phyloP scores from a whole-genome alignment of 441 rosid genomes.

The Arabidopsis hybrid region DNA sequence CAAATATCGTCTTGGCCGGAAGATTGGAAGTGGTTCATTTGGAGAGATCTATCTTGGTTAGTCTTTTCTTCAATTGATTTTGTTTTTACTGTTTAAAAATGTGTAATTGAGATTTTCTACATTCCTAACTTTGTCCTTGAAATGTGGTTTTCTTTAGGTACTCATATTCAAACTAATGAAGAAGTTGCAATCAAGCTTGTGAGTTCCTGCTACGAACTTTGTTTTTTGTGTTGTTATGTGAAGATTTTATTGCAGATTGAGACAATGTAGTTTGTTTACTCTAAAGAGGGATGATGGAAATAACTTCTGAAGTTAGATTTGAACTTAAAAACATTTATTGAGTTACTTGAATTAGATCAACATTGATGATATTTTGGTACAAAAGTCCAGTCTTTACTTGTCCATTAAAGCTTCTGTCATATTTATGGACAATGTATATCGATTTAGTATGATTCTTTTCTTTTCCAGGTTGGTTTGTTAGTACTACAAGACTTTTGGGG shows the following conservation, averaged over 20 bases:
- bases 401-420: neutral
- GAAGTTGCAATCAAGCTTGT: constrained; percentile 61
- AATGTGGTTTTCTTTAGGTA: constrained; percentile 42
- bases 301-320: neutral
- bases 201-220: constrained; percentile 36
- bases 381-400: neutral
- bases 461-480: neutral
- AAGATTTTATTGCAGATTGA: constrained; percentile 20
- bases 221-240: neutral
- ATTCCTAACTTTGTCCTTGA: neutral
- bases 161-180: constrained; percentile 53
- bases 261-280: constrained; percentile 26
- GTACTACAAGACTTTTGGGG: neutral
- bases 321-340: neutral
- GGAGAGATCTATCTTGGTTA: constrained; percentile 98
- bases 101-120: constrained; percentile 10
- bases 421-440: constrained; percentile 9
- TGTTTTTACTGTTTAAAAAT: constrained; percentile 5
- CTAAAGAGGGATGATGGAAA: neutral
- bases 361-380: constrained; percentile 13
- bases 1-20: constrained; percentile 87
- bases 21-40: constrained; percentile 98
- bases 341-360: constrained; percentile 27
- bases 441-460: neutral
- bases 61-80: constrained; percentile 26